Percentiles rank a stretch among this genome's conserved stretches.
These are phyloP conservation scores for Debaryomyces prosopidis DNA, from an alignment of 805 yeast genomes.

Conservation along the genomic window DNA sequence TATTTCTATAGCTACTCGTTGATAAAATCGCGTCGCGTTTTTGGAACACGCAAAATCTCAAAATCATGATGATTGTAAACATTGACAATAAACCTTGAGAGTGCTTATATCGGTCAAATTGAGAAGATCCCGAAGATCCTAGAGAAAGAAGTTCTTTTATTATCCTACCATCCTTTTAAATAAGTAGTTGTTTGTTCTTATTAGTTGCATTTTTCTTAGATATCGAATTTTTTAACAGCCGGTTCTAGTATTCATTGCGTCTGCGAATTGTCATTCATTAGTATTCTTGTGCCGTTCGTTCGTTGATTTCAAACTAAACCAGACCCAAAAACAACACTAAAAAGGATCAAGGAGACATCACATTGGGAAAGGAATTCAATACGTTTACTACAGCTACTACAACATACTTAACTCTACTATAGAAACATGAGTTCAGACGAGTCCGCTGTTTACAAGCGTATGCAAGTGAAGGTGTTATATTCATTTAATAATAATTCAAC, in stretches of 20 bases:
- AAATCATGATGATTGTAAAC: conserved; percentile 1
- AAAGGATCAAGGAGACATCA: neutral
- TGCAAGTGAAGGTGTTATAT: conserved; percentile 47
- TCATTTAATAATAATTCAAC: conserved; percentile 45
- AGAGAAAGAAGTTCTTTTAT: too few relatives aligned
- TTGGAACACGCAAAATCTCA: conserved; percentile 2
- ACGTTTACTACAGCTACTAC: neutral
- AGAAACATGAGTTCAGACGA: conserved; percentile 5
- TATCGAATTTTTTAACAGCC: too few relatives aligned
- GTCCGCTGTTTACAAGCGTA: conserved; percentile 27
- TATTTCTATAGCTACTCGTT: neutral
- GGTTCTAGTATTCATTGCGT: neutral
- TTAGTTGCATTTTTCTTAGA: too few relatives aligned
- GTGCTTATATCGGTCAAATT: neutral
- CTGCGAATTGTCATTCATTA: neutral
- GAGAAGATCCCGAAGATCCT: neutral
- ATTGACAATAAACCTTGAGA: neutral
- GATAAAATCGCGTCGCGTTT: conserved; percentile 10
- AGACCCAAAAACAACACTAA: neutral
- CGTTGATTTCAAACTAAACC: neutral
- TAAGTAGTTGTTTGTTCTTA: too few relatives aligned
- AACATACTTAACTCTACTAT: neutral
- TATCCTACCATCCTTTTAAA: too few relatives aligned
- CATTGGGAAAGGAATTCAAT: neutral
- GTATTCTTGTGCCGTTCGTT: neutral